Evolutionary conservation across 148 eudicot species (phyloP), one percentile per base, ranked within the genome.

Genomic region (Simmondsia chinensis): DNA sequence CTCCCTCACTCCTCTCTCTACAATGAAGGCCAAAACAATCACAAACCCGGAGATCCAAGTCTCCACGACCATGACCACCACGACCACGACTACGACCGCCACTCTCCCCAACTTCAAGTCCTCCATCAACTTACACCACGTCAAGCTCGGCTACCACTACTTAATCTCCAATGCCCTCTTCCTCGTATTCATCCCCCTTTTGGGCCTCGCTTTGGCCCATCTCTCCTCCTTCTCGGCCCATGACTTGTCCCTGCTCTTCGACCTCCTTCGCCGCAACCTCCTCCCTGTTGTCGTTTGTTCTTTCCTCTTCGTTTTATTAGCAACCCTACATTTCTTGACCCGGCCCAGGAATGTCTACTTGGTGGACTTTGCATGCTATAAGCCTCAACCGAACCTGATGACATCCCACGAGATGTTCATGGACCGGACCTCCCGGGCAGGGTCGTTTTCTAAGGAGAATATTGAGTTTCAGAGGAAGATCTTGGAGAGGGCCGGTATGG

Each of bases 121-220:
- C 1, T 60, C 58, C 10, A 40, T 66, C 2, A 67, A 55, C 21
- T 37, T 67, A 11, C 60, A 67, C 9, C 55, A 67, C 33, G 62
- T 67, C 2, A 67, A 67, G 19, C 52, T 67, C 1, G 72, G 62
- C 8, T 67, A 67, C 52, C 72, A 67, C 33, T 55, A 67, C 32
- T 34, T 67, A 13, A 43, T 67, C 21, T 54, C 72, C 20, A 67
- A 67, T 18, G 66, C 57, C 10, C n/a, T 67, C 1, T 67, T 60
- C 21, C 33, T 67, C 1, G 1, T 44, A 3, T 9, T 60, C 10
- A 49, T 67, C 35, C 55, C 62, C 6, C 6, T 60, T 17, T 20
- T 48, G 1, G 39, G 35, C 20, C 9, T 55, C 4, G 9, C 42
- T 12, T 34, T 16, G 5, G 46, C 49, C 7, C 44, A 27, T 13